These are phyloP conservation scores for Perkinsus chesapeaki DNA, from an alignment of 169 alveolate species.

Conservation along the genomic window DNA sequence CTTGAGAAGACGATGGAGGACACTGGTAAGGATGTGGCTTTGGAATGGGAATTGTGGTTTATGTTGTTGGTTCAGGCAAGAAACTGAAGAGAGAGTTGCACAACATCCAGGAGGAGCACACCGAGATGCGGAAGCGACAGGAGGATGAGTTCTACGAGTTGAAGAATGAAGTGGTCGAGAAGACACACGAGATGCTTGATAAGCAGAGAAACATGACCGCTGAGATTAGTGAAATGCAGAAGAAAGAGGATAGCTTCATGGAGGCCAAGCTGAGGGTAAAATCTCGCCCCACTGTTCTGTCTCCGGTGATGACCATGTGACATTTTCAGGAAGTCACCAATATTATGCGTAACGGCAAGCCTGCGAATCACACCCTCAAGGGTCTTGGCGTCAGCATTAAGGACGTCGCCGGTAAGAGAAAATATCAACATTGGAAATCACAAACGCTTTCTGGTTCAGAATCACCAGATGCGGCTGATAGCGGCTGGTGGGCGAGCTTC, in stretches of 20 bases:
- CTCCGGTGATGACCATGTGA: background rate
- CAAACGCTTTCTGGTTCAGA: background rate
- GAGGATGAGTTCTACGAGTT: background rate
- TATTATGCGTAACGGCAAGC: background rate
- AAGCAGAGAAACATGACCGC: background rate
- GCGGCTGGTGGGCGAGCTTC: conserved; percentile 3
- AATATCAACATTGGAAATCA: background rate
- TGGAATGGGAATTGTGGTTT: background rate
- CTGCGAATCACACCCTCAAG: background rate
- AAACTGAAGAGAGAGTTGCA: background rate
- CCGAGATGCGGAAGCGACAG: background rate
- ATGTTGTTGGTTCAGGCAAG: background rate
- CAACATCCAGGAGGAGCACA: background rate
- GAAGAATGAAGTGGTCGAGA: background rate
- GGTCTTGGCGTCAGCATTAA: background rate
- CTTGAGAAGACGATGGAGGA: background rate
- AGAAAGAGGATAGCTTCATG: background rate
- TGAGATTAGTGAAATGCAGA: background rate
- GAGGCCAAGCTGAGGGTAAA: background rate
- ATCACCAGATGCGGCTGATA: background rate
- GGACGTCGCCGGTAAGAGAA: background rate
- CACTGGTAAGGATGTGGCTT: background rate
- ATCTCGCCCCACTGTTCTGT: background rate
- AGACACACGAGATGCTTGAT: background rate
- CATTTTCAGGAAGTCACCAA: background rate